Conservation (phyloP, 1,284 basidiomycete species). For the Leccinum olivaceoglutinosum region DNA sequence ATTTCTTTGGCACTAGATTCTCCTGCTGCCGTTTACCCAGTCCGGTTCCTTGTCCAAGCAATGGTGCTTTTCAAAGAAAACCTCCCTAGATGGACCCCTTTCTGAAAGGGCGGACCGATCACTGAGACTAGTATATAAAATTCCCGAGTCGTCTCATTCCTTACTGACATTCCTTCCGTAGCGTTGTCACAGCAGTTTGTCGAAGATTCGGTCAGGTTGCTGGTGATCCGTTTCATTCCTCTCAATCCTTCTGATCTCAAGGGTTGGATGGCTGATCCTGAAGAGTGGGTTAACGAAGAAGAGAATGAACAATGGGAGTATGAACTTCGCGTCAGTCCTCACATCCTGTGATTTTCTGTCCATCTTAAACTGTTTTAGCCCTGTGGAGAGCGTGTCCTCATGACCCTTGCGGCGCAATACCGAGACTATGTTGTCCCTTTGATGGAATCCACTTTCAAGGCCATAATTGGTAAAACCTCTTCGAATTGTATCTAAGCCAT, state of each 20-base stretch:
- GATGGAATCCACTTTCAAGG: slow-evolving; percentile 52
- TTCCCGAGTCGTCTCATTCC: slow-evolving; percentile 1
- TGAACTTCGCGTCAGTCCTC: slow-evolving; percentile 63
- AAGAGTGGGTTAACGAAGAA: slow-evolving; percentile 85
- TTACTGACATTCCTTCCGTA: slow-evolving; percentile 30
- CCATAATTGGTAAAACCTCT: slow-evolving; percentile 44
- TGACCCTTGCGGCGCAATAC: slow-evolving; percentile 75
- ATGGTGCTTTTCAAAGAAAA: slow-evolving; percentile 88
- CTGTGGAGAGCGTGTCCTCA: slow-evolving; percentile 82
- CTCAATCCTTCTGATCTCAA: slow-evolving; percentile 75
- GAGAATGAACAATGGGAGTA: slow-evolving; percentile 88
- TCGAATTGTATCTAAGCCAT: background rate
- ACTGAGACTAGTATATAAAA: slow-evolving; percentile 51
- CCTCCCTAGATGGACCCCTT: slow-evolving; percentile 65
- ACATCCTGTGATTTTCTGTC: slow-evolving; percentile 4
- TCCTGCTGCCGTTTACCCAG: slow-evolving; percentile 53
- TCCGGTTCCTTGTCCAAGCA: slow-evolving; percentile 80
- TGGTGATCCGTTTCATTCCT: slow-evolving; percentile 80
- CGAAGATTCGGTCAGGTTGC: slow-evolving; percentile 68
- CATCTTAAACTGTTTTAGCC: slow-evolving; percentile 45
- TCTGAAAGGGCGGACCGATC: slow-evolving; percentile 51
- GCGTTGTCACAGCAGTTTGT: slow-evolving; percentile 75
- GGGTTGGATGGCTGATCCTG: slow-evolving; percentile 77
- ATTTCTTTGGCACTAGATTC: slow-evolving; percentile 37
- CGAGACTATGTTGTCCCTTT: slow-evolving; percentile 70